Conservation (phyloP, 441 rosid genomes). For the Theobroma grandiflorum region DNA sequence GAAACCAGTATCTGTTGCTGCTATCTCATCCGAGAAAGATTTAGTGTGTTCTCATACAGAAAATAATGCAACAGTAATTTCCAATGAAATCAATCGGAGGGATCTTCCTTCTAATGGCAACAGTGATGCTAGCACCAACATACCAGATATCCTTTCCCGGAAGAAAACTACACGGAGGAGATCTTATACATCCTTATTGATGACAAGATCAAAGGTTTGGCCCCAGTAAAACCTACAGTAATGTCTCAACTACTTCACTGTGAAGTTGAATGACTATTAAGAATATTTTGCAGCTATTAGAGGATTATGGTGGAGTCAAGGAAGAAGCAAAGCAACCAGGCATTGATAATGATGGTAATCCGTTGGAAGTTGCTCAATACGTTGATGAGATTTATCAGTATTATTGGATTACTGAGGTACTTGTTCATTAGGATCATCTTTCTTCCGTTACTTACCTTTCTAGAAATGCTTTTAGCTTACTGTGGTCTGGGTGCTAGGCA, state of each 20-base stretch:
- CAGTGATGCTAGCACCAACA: conserved; percentile 34
- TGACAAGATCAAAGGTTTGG: conserved; percentile 77
- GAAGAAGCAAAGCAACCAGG: conserved; percentile 59
- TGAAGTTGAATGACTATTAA: conserved; percentile 30
- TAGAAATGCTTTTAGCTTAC: conserved; percentile 15
- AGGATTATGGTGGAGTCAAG: conserved; percentile 50
- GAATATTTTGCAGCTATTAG: conserved; percentile 58
- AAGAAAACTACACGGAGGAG: conserved; percentile 78
- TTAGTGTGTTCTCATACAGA: conserved; percentile 42
- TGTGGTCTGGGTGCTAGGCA: neutral
- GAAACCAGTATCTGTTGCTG: conserved; percentile 40
- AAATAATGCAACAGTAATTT: conserved; percentile 43
- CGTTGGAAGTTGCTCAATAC: conserved; percentile 94
- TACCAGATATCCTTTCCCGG: conserved; percentile 41
- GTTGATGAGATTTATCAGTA: conserved; percentile 91
- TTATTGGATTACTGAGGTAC: conserved; percentile 91
- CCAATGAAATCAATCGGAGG: conserved; percentile 44
- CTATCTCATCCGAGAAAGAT: conserved; percentile 44
- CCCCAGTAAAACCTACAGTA: conserved; percentile 12
- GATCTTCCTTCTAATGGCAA: conserved; percentile 42
- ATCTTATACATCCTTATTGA: conserved; percentile 81
- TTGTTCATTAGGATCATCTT: conserved; percentile 20
- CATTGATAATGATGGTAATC: conserved; percentile 80
- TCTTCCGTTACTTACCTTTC: neutral
- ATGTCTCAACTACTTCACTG: conserved; percentile 17